Percentiles rank a stretch among this genome's conserved stretches.
Conservation (phyloP, 1,284 basidiomycete species). For the Sanghuangporus baumii region DNA sequence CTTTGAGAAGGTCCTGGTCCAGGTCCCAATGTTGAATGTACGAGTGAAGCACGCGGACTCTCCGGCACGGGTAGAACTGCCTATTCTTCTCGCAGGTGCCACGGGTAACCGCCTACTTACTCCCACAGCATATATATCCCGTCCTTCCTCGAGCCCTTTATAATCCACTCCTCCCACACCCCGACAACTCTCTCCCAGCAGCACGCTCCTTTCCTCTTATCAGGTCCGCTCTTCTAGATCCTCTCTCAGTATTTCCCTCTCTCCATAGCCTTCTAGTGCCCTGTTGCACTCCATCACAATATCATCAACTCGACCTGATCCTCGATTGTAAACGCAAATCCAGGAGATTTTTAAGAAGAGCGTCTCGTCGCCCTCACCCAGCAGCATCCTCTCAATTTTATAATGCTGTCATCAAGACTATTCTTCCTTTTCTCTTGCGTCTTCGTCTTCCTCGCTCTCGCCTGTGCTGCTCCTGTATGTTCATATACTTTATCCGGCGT, state of each 20-base stretch:
- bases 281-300: not conserved
- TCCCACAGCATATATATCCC: not conserved
- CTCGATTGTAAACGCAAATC: not conserved
- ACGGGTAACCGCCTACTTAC: not conserved
- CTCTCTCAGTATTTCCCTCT: not conserved
- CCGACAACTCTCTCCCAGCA: not conserved
- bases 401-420: slow-evolving; percentile 11
- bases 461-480: slow-evolving; percentile 14
- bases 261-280: not conserved
- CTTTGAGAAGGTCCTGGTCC: not conserved
- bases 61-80: not conserved
- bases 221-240: not conserved
- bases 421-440: slow-evolving; percentile 12
- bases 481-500: not conserved
- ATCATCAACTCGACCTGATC: not conserved
- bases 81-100: not conserved
- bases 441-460: slow-evolving; percentile 4
- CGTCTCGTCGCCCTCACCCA: not conserved
- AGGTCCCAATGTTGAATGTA: not conserved
- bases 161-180: slow-evolving; percentile 1
- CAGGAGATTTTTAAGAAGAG: not conserved
- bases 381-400: not conserved
- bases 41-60: not conserved
- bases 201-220: slow-evolving; percentile 5
- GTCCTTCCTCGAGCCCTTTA: not conserved